Base-by-base conservation (phyloP, 805 yeast genomes). In the Yamadazyma phyllophila region DNA sequence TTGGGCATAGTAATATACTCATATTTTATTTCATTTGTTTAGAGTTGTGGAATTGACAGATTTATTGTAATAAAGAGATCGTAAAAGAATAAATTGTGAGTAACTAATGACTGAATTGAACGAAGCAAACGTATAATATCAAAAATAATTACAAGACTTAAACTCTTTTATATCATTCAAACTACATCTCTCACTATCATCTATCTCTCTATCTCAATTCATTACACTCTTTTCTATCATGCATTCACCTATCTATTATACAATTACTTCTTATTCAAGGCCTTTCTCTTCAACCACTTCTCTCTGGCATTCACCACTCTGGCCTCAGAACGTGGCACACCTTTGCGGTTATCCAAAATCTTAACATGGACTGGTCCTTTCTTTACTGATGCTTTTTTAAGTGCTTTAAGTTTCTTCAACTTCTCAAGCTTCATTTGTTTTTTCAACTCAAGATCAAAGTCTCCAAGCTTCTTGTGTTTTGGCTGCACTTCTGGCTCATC, bases 301-400 rank as follows among this genome's bases (percentile, higher is more conserved):
- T 59, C 64, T 54, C 63, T 65, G 26, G 62, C 54, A 39, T 57
- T 60, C 9, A 67, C 46, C 4, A 70, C 57, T 36, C 56, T 59
- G 29, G 55, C 49, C 49, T 71, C 76, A 2, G 72, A 62, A 20
- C 57, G 58, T 2, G 76, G 76, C 4, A 67, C 75, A 1, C 60
- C 52, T 44, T 54, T 62, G 20, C 45, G 51, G 10, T 16, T 33
- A 26, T 54, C 50, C 39, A 60, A 66, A 7, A 71, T 71, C 43
- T 62, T 60, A 9, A 71, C 76, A 48, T 62, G 59, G 5, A 71
- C 71, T 7, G 74, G 73, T 0, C 76, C 77, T 52, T 65, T 69
- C 45, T 61, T 65, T 24, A 70, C 51, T 1, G 63, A 53, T 11
- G 48, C 46, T 13, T 57, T 60, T 36, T 57, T 62, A 20, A 38